These are phyloP conservation scores for Lodderomyces margitis DNA, from an alignment of 1,139 yeast genomes.

Conservation along the genomic window DNA sequence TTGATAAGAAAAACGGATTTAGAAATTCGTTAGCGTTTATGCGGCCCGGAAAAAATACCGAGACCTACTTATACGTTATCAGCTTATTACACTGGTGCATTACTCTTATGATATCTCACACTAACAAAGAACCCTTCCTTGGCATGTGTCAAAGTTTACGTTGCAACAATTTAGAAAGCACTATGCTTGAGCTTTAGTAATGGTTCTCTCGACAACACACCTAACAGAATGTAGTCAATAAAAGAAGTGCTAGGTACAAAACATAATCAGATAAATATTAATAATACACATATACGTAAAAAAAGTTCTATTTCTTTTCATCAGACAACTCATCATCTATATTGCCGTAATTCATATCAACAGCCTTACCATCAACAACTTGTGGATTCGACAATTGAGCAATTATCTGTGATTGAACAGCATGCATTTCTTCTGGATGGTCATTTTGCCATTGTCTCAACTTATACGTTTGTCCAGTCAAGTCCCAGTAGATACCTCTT, in stretches of 20 bases:
- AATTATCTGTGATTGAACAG: constrained; percentile 57
- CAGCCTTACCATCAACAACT: constrained; percentile 30
- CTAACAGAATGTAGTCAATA: too few species aligned
- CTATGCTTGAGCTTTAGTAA: too few species aligned
- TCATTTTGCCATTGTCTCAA: constrained; percentile 68
- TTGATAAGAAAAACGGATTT: background rate
- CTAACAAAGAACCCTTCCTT: background rate
- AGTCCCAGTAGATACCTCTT: constrained; percentile 84
- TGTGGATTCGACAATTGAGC: constrained; percentile 32
- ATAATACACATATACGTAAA: constrained; percentile 1
- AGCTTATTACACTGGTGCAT: background rate
- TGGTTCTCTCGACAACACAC: background rate
- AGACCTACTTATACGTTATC: background rate
- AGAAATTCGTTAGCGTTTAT: background rate
- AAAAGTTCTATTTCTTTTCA: constrained; percentile 19
- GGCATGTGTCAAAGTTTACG: background rate
- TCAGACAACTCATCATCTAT: constrained; percentile 27
- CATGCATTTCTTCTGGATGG: constrained; percentile 69
- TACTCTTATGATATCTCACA: background rate
- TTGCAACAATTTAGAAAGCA: background rate
- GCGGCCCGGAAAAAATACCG: constrained; percentile 1
- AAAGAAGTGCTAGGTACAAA: too few species aligned
- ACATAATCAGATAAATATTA: too few species aligned
- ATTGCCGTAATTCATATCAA: constrained; percentile 20
- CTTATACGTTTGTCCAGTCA: constrained; percentile 70